Evolutionary conservation across 2,329 filamentous ascomycete genomes (phyloP).

Genomic region (Pseudophaeomoniella oleicola): DNA sequence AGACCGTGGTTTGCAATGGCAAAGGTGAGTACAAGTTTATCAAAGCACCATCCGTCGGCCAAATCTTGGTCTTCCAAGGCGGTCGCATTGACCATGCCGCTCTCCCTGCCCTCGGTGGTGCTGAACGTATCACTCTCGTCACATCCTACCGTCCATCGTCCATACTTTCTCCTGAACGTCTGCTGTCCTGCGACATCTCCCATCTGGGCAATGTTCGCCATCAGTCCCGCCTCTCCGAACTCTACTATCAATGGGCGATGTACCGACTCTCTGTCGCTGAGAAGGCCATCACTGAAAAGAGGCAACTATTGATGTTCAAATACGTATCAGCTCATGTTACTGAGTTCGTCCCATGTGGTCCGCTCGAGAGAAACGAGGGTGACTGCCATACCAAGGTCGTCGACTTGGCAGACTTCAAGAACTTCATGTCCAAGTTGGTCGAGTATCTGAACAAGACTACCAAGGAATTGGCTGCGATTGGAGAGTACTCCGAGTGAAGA

Average conservation of each 20-base stretch:
- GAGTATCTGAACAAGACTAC: background rate
- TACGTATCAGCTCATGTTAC: background rate
- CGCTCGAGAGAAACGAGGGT: background rate
- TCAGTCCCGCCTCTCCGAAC: slow-evolving; percentile 14
- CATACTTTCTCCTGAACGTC: background rate
- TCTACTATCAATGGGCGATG: slow-evolving; percentile 17
- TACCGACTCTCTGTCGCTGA: slow-evolving; percentile 12
- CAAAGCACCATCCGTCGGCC: slow-evolving; percentile 8
- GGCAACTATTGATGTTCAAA: background rate
- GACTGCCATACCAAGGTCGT: background rate
- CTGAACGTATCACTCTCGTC: slow-evolving; percentile 15
- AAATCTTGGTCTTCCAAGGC: slow-evolving; percentile 11
- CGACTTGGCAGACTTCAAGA: background rate
- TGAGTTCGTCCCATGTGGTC: too few relatives aligned
- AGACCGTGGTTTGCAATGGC: slow-evolving; percentile 14
- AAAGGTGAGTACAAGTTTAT: slow-evolving; percentile 9
- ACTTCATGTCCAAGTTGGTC: background rate
- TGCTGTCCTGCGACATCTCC: background rate
- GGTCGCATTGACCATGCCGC: slow-evolving; percentile 14
- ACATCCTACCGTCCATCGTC: slow-evolving; percentile 13
- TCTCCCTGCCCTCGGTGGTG: slow-evolving; percentile 11
- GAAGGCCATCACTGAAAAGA: background rate
- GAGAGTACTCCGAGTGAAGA: too few relatives aligned
- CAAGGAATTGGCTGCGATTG: background rate
- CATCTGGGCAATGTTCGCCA: slow-evolving; percentile 10